phyloP scores from a whole-genome alignment of 176 grass and related monocot genomes.

The Rhynchospora breviuscula region DNA sequence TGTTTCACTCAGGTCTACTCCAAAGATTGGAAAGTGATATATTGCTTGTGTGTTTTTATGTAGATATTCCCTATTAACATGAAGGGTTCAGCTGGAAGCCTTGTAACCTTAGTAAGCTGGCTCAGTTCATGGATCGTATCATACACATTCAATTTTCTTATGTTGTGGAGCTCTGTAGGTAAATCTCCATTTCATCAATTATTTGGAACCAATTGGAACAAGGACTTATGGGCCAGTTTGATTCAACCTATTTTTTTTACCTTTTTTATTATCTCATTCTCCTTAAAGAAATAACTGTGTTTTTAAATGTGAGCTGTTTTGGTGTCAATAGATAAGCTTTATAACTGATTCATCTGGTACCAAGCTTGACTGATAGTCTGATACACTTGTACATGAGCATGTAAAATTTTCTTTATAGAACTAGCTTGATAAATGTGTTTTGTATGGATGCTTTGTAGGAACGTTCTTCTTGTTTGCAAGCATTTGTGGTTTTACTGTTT shows the following conservation, averaged over 20 bases:
- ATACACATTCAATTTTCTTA: constrained; percentile 70
- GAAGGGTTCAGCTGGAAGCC: constrained; percentile 78
- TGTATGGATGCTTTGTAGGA: constrained; percentile 30
- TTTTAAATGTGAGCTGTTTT: not conserved
- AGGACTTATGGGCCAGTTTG: not conserved
- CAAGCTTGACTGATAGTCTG: not conserved
- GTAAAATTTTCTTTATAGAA: not conserved
- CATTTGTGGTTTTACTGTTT: constrained; percentile 47
- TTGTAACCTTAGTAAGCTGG: constrained; percentile 80
- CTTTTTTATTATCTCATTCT: not conserved
- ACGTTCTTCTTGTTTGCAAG: constrained; percentile 74
- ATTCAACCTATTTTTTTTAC: not conserved
- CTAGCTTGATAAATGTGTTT: not conserved
- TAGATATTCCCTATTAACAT: constrained; percentile 86
- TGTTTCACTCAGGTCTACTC: not conserved
- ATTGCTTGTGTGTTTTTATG: constrained; percentile 13
- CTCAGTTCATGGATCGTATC: constrained; percentile 71
- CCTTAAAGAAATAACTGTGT: not conserved
- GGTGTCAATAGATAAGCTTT: not conserved
- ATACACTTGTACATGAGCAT: not conserved
- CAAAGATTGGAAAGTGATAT: not conserved
- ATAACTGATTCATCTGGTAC: not conserved
- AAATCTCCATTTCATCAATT: constrained; percentile 17
- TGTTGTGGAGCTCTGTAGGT: constrained; percentile 69
- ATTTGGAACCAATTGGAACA: not conserved